phyloP scores from a whole-genome alignment of 2,329 filamentous ascomycete genomes.

The Fulvia fulva region DNA sequence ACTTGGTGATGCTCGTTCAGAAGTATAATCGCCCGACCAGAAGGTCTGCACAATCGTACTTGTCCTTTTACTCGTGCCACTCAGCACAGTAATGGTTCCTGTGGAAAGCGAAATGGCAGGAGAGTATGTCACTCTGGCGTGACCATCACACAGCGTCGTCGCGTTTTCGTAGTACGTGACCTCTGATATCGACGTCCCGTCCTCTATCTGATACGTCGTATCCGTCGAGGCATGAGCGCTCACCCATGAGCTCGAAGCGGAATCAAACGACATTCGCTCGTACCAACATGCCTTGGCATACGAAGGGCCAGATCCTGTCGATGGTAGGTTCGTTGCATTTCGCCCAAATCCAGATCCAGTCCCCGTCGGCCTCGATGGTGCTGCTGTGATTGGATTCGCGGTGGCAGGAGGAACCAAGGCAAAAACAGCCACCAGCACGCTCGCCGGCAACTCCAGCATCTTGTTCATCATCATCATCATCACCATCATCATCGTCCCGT shows the following conservation, averaged over 20 bases:
- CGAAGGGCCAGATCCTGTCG: conserved; percentile 9
- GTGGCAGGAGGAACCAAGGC: conserved; percentile 2
- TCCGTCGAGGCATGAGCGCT: conserved; percentile 3
- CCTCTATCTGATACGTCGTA: conserved; percentile 9
- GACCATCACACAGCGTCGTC: conserved; percentile 31
- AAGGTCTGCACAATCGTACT: conserved; percentile 10
- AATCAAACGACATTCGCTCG: neutral
- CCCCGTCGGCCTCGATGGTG: neutral
- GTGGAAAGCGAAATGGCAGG: conserved; percentile 23
- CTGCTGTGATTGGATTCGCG: neutral
- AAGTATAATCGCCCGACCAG: conserved; percentile 10
- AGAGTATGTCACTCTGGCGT: conserved; percentile 26
- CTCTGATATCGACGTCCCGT: conserved; percentile 14
- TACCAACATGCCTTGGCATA: conserved; percentile 9
- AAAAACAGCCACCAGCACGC: conserved; percentile 13
- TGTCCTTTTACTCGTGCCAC: conserved; percentile 8
- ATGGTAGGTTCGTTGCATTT: conserved; percentile 2
- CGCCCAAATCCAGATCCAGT: neutral
- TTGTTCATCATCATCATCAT: conserved; percentile 1
- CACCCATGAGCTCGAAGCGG: neutral
- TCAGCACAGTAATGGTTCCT: conserved; percentile 8
- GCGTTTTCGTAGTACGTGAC: conserved; percentile 29
- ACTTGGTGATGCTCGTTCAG: conserved; percentile 12
- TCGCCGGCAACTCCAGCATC: conserved; percentile 15
- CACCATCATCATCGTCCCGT: neutral